These are phyloP conservation scores for Plasmodium fragile DNA, from an alignment of 169 alveolate genomes.

Conservation along the genomic window DNA sequence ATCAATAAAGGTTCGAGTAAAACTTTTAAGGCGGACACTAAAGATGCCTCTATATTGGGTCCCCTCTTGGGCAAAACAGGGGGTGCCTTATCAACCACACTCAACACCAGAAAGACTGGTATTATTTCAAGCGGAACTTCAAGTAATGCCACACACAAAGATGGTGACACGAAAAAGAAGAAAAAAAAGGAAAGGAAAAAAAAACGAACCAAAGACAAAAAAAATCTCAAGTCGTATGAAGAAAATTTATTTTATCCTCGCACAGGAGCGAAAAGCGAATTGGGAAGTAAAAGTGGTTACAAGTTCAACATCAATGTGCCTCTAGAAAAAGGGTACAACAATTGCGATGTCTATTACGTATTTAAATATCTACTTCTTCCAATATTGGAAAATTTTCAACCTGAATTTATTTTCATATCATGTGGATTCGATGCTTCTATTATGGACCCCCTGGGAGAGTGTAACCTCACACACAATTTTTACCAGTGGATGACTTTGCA, in stretches of 20 bases:
- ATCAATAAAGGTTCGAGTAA: background rate
- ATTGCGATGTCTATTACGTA: slow-evolving; percentile 81
- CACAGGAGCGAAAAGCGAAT: slow-evolving; percentile 86
- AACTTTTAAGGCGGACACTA: background rate
- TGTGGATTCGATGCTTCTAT: slow-evolving; percentile 96
- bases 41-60: background rate
- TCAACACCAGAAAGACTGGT: background rate
- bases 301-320: slow-evolving; percentile 82
- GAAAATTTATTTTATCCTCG: slow-evolving; percentile 91
- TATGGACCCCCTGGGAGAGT: slow-evolving; percentile 87
- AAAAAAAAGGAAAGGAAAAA: background rate
- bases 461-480: slow-evolving; percentile 88
- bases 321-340: slow-evolving; percentile 77
- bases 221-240: slow-evolving; percentile 59
- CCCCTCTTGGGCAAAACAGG: background rate
- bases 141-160: background rate
- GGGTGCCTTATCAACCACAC: background rate
- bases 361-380: slow-evolving; percentile 87
- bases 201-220: background rate
- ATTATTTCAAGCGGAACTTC: background rate
- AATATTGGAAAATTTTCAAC: slow-evolving; percentile 91
- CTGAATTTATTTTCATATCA: slow-evolving; percentile 95
- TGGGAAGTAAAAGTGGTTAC: slow-evolving; percentile 77
- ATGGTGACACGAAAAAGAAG: background rate
- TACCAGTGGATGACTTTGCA: slow-evolving; percentile 92